These are phyloP conservation scores for Fusarium sp. DNA, from an alignment of 2,329 filamentous ascomycete genomes.

Conservation along the genomic window DNA sequence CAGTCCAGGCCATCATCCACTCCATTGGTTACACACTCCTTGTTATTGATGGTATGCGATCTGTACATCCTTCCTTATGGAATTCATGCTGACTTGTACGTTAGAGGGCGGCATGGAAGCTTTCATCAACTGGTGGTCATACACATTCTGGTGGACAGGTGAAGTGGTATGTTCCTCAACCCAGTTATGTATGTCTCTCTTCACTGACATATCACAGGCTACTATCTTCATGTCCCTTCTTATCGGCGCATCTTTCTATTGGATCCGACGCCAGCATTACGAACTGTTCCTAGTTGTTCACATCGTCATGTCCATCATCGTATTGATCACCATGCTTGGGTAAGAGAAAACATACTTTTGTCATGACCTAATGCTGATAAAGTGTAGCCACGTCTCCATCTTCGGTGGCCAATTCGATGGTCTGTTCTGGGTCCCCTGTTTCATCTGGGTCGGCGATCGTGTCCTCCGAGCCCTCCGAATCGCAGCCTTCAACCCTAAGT, in stretches of 20 bases:
- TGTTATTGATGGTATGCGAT: slow-evolving; percentile 50
- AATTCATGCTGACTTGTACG: not conserved
- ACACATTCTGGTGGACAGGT: slow-evolving; percentile 64
- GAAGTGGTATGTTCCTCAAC: slow-evolving; percentile 53
- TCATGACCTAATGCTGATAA: slow-evolving; percentile 4
- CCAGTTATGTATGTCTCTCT: accelerated
- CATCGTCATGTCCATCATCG: slow-evolving; percentile 62
- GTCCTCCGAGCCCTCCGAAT: slow-evolving; percentile 58
- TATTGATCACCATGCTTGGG: slow-evolving; percentile 64
- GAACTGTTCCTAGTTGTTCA: slow-evolving; percentile 63
- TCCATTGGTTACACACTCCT: slow-evolving; percentile 68
- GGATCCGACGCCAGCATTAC: slow-evolving; percentile 64
- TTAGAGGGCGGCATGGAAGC: slow-evolving; percentile 54
- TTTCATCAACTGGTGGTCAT: slow-evolving; percentile 52
- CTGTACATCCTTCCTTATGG: accelerated
- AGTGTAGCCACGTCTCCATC: slow-evolving; percentile 61
- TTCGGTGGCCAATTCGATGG: slow-evolving; percentile 61
- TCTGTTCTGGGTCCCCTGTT: slow-evolving; percentile 62
- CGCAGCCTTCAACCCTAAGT: slow-evolving; percentile 52
- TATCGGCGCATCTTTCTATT: slow-evolving; percentile 61
- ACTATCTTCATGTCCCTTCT: slow-evolving; percentile 59
- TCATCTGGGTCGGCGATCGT: slow-evolving; percentile 64
- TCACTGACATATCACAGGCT: slow-evolving; percentile 44
- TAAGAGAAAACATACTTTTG: slow-evolving; percentile 44
- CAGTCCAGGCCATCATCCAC: slow-evolving; percentile 71